phyloP scores from a whole-genome alignment of 345 rosid genomes.

The Brassica nigra region DNA sequence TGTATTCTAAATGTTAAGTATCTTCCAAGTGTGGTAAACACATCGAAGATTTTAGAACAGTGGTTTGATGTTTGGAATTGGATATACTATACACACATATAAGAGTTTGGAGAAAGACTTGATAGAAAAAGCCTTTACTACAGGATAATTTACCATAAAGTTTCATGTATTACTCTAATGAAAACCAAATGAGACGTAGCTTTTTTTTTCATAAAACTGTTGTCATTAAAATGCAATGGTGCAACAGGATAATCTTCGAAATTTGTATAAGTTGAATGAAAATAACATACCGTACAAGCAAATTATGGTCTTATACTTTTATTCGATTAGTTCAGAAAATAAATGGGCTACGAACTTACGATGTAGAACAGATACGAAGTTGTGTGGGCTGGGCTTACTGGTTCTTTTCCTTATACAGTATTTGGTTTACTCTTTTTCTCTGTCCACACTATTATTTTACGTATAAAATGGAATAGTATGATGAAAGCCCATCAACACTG shows the following conservation, averaged over 20 bases:
- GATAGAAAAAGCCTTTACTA: background rate
- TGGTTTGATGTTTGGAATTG: background rate
- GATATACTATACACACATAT: background rate
- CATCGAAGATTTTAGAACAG: background rate
- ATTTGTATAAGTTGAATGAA: background rate
- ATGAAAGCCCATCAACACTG: background rate
- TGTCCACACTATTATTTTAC: background rate
- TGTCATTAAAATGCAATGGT: background rate
- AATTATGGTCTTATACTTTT: background rate
- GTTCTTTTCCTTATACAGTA: background rate
- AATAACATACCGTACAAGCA: background rate
- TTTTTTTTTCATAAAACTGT: background rate
- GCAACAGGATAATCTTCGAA: background rate
- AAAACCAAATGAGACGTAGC: background rate
- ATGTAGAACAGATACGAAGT: background rate
- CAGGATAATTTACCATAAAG: background rate
- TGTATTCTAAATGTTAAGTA: background rate
- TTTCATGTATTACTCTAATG: background rate
- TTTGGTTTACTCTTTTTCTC: background rate
- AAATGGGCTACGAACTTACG: slow-evolving; percentile 15
- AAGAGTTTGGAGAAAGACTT: background rate
- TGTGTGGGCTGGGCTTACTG: background rate
- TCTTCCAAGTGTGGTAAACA: background rate
- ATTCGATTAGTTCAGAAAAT: background rate
- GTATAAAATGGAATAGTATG: background rate